Percentiles rank a stretch among this genome's conserved stretches.
phyloP scores from a whole-genome alignment of 352 stramenopile species.

The Phytopythium sindhum region DNA sequence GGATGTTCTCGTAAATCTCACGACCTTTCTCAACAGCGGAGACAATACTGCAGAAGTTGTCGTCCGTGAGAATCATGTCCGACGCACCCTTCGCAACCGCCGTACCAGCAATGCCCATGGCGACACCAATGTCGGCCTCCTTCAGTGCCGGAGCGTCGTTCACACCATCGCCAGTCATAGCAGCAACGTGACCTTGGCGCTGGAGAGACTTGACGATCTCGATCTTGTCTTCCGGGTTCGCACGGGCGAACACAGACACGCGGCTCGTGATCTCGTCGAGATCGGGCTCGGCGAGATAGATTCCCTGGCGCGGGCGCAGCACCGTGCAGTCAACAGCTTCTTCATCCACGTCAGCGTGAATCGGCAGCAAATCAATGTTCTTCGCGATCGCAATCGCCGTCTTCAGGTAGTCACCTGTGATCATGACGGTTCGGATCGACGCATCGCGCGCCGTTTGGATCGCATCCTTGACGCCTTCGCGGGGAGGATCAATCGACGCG shows the following conservation, averaged over 20 bases:
- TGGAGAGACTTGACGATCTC: conserved; percentile 94
- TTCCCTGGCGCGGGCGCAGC: conserved; percentile 37
- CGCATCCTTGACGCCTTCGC: conserved; percentile 50
- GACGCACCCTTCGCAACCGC: conserved; percentile 97
- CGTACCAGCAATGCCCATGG: conserved; percentile 97
- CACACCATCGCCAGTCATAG: conserved; percentile 98
- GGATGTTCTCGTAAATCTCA: conserved; percentile 97
- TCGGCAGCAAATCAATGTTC: conserved; percentile 85
- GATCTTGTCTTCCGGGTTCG: conserved; percentile 95
- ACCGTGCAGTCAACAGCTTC: conserved; percentile 71
- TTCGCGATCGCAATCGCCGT: conserved; percentile 92
- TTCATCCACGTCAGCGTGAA: conserved; percentile 33
- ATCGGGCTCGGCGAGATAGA: conserved; percentile 57
- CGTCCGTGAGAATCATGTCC: conserved; percentile 97
- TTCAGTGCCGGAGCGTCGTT: conserved; percentile 98
- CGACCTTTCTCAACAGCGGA: conserved; percentile 94
- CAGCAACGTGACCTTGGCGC: conserved; percentile 74
- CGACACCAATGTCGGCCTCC: conserved; percentile 92
- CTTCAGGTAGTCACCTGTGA: conserved; percentile 94
- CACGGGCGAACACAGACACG: conserved; percentile 91
- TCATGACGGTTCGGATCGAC: conserved; percentile 83
- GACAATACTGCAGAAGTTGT: conserved; percentile 98
- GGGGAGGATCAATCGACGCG: conserved; percentile 84
- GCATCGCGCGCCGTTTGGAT: conserved; percentile 52
- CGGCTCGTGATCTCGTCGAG: conserved; percentile 83